Conservation (phyloP, 768 basidiomycete genomes). For the Infundibulicybe gibba region DNA sequence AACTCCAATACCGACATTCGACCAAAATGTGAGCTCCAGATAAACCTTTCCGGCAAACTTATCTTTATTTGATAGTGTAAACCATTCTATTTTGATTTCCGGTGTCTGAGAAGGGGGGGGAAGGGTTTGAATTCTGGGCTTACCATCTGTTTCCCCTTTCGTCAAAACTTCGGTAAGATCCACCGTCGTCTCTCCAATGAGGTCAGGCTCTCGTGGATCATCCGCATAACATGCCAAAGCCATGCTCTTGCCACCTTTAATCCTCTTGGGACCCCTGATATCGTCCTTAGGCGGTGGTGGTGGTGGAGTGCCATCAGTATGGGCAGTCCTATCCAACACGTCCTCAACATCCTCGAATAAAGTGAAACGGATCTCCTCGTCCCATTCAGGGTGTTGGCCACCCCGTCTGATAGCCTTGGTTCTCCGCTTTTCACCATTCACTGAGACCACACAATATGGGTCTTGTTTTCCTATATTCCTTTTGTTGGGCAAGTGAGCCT, state of each 20-base stretch:
- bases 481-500: slow-evolving; percentile 91
- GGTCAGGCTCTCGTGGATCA: slow-evolving; percentile 90
- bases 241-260: slow-evolving; percentile 75
- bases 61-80: slow-evolving; percentile 83
- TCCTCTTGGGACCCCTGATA: slow-evolving; percentile 37
- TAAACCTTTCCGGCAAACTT: slow-evolving; percentile 96
- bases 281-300: slow-evolving; percentile 72
- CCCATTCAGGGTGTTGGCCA: slow-evolving; percentile 99
- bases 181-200: slow-evolving; percentile 89
- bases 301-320: slow-evolving; percentile 39
- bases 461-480: slow-evolving; percentile 95
- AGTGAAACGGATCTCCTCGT: slow-evolving; percentile 94
- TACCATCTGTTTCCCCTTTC: slow-evolving; percentile 96
- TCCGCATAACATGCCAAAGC: slow-evolving; percentile 90
- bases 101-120: slow-evolving; percentile 1
- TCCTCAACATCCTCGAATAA: slow-evolving; percentile 74
- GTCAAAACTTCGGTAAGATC: slow-evolving; percentile 88
- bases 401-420: slow-evolving; percentile 96
- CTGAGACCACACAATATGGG: slow-evolving; percentile 81
- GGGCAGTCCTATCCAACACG: slow-evolving; percentile 38
- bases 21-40: slow-evolving; percentile 96
- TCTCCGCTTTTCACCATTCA: slow-evolving; percentile 80
- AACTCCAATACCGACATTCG: slow-evolving; percentile 57
- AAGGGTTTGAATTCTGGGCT: slow-evolving; percentile 24
- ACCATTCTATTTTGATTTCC: slow-evolving; percentile 71